Conservation (phyloP, 2,329 filamentous ascomycete genomes). For the Bretziella fagacearum region DNA sequence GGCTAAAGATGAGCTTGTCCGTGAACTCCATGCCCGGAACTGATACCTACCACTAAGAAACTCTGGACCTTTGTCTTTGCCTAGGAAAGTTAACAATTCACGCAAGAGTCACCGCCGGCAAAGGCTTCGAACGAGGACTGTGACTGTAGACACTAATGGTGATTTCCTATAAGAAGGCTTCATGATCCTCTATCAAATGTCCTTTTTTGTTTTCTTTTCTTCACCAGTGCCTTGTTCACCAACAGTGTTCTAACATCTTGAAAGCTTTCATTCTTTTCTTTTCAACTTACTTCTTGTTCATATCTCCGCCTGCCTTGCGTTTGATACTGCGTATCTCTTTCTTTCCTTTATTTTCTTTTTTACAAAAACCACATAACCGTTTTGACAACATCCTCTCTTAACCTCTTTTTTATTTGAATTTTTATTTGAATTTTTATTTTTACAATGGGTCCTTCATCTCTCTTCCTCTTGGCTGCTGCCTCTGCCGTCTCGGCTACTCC, state of each 20-base stretch:
- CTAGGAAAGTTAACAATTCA: no score
- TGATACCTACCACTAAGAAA: no score
- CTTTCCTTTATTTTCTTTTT: neutral
- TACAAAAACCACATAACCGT: neutral
- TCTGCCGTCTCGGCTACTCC: slow-evolving; percentile 17
- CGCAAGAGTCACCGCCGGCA: no score
- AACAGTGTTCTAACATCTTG: neutral
- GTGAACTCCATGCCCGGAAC: no score
- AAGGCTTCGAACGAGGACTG: no score
- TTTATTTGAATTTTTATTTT: neutral
- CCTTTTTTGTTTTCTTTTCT: neutral
- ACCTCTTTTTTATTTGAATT: no score
- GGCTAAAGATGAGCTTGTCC: no score
- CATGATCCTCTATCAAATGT: neutral
- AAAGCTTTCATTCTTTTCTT: neutral
- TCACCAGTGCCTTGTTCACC: slow-evolving; percentile 11
- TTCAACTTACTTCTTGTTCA: slow-evolving; percentile 1
- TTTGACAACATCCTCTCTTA: slow-evolving; percentile 8
- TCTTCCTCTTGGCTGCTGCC: slow-evolving; percentile 20
- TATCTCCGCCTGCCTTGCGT: neutral
- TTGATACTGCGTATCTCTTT: slow-evolving; percentile 4
- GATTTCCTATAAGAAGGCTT: slow-evolving; percentile 6
- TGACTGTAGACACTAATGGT: neutral
- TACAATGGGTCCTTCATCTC: slow-evolving; percentile 14
- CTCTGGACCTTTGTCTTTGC: no score